Evolutionary conservation across 108 stramenopile genomes (phyloP), one percentile per base, ranked within the genome.

Genomic region (Aurantiochytrium sp.): DNA sequence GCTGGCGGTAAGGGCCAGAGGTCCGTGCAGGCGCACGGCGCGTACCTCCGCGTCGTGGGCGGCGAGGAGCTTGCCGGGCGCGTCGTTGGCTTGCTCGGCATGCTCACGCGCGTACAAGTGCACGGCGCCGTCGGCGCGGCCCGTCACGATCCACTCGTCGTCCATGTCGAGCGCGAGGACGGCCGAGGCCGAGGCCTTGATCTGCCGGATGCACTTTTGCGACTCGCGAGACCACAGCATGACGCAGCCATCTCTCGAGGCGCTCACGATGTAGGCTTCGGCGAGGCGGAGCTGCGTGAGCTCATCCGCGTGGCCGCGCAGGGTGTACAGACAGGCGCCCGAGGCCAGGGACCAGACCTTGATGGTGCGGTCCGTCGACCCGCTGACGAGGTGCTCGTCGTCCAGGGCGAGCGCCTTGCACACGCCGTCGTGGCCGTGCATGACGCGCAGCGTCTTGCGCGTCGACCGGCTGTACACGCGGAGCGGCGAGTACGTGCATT

Each of bases 281-380:
- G 27, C 24, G 32, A 65, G 27, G 32, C 27, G 10, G 2, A 65
- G 15, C 32, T 34, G 8, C 8, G 59, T 65, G 34, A 94, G 93
- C 86, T 94, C 94, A 4, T 92, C 93, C 4, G 92, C 89, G 59
- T 94, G 93, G 4, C 94, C 94, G 17, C 92, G 89, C 86, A 91
- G 93, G 19, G 94, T 94, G 91, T 94, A 93, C 59, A 85, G 55
- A 4, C 92, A 85, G 34, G 21, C 24, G 39, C 59, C 59, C 27
- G 34, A 34, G 32, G 59, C 59, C 22, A 65, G 34, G 8, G 59
- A 65, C 59, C 59, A 65, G 0, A 65, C 34, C 59, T 65, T 65
- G 2, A 65, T 65, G 59, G 59, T 34, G 34, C 59, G 59, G 19
- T 65, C 59, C 22, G 19, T 19, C 32, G 59, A 65, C 32, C 32